Evolutionary conservation across 1,139 yeast genomes (phyloP).

Genomic region (Sugiyamaella pinicola): DNA sequence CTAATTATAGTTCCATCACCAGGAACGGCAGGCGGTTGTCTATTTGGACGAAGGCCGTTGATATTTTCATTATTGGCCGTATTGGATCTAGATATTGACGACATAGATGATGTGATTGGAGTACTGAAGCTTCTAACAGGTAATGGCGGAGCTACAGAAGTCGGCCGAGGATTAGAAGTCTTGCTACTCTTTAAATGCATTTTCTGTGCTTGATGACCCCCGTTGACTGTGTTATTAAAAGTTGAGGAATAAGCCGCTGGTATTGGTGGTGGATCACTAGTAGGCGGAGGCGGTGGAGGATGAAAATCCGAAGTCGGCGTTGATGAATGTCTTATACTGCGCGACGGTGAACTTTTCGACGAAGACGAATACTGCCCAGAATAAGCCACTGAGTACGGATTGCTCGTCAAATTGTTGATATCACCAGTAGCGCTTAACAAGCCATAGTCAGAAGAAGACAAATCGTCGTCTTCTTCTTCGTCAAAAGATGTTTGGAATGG

Average conservation of each 20-base stretch:
- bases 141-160: neutral
- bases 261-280: slow-evolving; percentile 5
- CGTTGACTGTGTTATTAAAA: neutral
- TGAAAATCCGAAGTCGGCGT: slow-evolving; percentile 4
- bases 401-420: neutral
- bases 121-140: neutral
- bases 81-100: neutral
- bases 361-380: slow-evolving; percentile 12
- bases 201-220: slow-evolving; percentile 1
- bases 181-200: neutral
- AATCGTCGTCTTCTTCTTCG: slow-evolving; percentile 13
- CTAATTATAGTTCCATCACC: neutral
- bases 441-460: slow-evolving; percentile 13
- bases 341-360: slow-evolving; percentile 5
- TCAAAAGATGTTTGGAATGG: slow-evolving; percentile 36
- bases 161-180: neutral
- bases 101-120: neutral
- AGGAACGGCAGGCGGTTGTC: slow-evolving; percentile 6
- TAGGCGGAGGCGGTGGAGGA: slow-evolving; percentile 4
- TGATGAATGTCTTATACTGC: slow-evolving; percentile 7
- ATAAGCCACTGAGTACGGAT: slow-evolving; percentile 4
- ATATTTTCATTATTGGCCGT: slow-evolving; percentile 7
- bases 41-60: too few relatives aligned
- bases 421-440: neutral
- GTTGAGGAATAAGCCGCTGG: neutral